Conservation (phyloP, 2,329 filamentous ascomycete genomes). For the Talaromyces sp. region DNA sequence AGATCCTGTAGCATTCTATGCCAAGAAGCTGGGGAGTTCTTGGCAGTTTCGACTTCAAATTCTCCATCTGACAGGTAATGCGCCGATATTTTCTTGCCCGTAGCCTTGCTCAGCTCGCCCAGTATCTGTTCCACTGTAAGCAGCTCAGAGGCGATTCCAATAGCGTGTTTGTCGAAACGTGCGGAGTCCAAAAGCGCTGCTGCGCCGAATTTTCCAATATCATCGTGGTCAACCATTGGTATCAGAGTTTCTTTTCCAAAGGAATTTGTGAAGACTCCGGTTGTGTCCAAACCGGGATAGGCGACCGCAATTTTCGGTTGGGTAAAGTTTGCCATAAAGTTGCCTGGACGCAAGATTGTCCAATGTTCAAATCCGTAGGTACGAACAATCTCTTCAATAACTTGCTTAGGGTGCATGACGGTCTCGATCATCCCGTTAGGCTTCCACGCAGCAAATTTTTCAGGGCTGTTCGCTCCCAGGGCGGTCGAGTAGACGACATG, state of each 20-base stretch:
- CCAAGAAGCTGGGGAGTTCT: constrained; percentile 34
- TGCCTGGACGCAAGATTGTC: constrained; percentile 47
- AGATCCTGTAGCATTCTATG: constrained; percentile 35
- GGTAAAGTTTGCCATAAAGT: constrained; percentile 49
- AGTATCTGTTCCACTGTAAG: constrained; percentile 33
- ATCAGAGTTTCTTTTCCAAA: constrained; percentile 31
- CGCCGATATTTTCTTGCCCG: constrained; percentile 29
- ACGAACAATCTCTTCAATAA: constrained; percentile 37
- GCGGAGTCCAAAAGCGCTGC: constrained; percentile 39
- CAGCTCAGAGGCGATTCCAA: constrained; percentile 39
- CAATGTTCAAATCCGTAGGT: constrained; percentile 35
- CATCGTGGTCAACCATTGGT: constrained; percentile 41
- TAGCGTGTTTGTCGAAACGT: constrained; percentile 35
- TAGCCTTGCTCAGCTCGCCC: constrained; percentile 27
- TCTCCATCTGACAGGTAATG: constrained; percentile 39
- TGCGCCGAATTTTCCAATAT: constrained; percentile 43
- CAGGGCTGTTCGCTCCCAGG: constrained; percentile 24
- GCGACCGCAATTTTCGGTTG: constrained; percentile 32
- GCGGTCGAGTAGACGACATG: constrained; percentile 26
- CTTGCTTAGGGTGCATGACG: constrained; percentile 35
- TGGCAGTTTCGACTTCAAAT: constrained; percentile 24
- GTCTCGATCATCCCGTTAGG: constrained; percentile 20
- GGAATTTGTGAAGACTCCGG: constrained; percentile 34
- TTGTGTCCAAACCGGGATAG: constrained; percentile 35
- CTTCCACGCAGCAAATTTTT: constrained; percentile 22